phyloP scores from a whole-genome alignment of 1,284 basidiomycete genomes.

The Leccinum proliferum region DNA sequence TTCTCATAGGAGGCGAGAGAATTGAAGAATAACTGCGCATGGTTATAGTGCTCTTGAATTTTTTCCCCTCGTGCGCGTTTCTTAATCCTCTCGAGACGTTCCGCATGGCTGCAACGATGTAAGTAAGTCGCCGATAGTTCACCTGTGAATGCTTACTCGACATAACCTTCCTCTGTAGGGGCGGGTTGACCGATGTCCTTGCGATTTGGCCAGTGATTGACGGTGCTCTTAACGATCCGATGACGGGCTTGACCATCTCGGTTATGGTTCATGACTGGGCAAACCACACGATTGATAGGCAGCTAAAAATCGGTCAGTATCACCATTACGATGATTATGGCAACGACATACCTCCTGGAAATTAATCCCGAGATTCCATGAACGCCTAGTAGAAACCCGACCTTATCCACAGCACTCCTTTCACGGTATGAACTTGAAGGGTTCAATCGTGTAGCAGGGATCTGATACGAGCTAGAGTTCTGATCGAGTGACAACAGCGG shows the following conservation, averaged over 20 bases:
- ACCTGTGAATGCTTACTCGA: constrained; percentile 37
- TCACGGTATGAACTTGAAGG: too few relatives aligned
- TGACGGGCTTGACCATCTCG: constrained; percentile 62
- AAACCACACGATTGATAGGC: constrained; percentile 79
- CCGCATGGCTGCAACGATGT: constrained; percentile 33
- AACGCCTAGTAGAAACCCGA: too few relatives aligned
- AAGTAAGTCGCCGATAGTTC: background rate
- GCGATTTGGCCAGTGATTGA: constrained; percentile 76
- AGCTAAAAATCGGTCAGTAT: constrained; percentile 37
- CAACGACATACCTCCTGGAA: constrained; percentile 49
- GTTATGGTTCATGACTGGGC: constrained; percentile 71
- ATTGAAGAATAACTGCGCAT: constrained; percentile 78
- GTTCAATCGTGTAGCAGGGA: too few relatives aligned
- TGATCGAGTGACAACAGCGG: too few relatives aligned
- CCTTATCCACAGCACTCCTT: too few relatives aligned
- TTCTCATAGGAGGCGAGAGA: constrained; percentile 65
- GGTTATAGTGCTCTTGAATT: constrained; percentile 67
- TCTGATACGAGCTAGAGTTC: too few relatives aligned
- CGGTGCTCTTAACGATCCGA: constrained; percentile 51
- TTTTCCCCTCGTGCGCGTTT: constrained; percentile 65
- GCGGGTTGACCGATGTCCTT: constrained; percentile 48
- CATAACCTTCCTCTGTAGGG: constrained; percentile 51
- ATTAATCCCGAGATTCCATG: constrained; percentile 73
- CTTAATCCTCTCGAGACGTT: constrained; percentile 58
- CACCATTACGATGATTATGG: background rate